Base-by-base conservation (phyloP, 2,329 filamentous ascomycete genomes). In the Aspergillus versicolor region DNA sequence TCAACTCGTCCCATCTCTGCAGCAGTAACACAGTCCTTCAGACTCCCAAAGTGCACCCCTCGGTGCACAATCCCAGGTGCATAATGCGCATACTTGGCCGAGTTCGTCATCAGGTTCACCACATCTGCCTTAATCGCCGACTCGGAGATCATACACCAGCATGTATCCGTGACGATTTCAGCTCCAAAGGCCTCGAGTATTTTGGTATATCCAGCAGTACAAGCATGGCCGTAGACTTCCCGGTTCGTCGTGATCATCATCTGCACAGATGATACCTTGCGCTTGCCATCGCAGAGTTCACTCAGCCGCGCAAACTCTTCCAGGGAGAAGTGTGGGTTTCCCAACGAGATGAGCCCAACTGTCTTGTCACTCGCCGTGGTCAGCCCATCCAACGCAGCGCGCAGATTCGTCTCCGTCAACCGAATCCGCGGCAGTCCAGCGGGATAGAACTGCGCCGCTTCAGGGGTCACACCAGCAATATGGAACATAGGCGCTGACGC, bases 71-170 rank as follows among this genome's bases (percentile, higher is more conserved):
- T 54, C 2, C 65, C 70, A 8, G 62, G 58, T 2, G 63, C 68
- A 45, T 80, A 80, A 63, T 80, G 76, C 0, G 77, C 77, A 61
- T 80, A 79, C 60, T 80, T 80, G 0, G 66, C 76, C 1, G 78
- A 81, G 50, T 80, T 80, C 0, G 73, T 79, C 77, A 77, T 73
- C 54, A 81, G 73, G 1, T 63, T 68, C 3, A 63, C 62, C 0
- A 65, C 58, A 2, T 49, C 9, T 0, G 6, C 37, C 3, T 67
- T 69, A 8, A 80, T 73, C 0, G 76, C 62, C 0, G 77, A 76
- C 44, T 79, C 75, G 1, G 56, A 54, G 15, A 80, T 72, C 74
- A 81, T 77, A 58, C 78, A 81, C 78, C 78, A 81, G 52, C 78
- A 81, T 0, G 77, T 79, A 58, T 81, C 77, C 0, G 73, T 79